Evolutionary conservation across 164 flowering plant species (phyloP).

Genomic region (Kalanchoe fedtschenkoi): DNA sequence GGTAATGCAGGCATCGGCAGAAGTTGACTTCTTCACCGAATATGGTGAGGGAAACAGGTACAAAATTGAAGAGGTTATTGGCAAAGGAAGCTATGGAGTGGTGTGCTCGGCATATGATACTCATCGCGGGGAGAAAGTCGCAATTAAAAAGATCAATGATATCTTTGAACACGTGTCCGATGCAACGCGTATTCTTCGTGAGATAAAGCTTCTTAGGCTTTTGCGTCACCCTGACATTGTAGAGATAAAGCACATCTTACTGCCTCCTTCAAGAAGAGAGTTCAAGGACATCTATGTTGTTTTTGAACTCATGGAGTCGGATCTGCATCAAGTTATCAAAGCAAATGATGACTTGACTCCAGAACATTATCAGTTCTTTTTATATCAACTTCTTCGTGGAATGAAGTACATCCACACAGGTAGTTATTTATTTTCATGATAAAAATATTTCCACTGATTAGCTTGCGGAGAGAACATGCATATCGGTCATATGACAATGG

Average conservation of each 20-base stretch:
- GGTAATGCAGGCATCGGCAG: slow-evolving; percentile 50
- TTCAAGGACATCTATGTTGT: slow-evolving; percentile 94
- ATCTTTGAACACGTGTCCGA: slow-evolving; percentile 96
- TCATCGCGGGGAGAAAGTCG: slow-evolving; percentile 87
- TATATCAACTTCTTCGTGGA: slow-evolving; percentile 95
- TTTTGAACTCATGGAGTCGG: slow-evolving; percentile 97
- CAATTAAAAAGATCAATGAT: slow-evolving; percentile 94
- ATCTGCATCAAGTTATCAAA: slow-evolving; percentile 91
- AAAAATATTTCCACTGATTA: background rate
- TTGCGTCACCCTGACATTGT: slow-evolving; percentile 94
- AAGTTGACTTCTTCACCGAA: slow-evolving; percentile 88
- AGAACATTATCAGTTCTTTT: slow-evolving; percentile 93
- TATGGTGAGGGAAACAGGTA: slow-evolving; percentile 94
- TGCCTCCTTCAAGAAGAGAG: slow-evolving; percentile 96
- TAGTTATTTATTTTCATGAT: slow-evolving; percentile 10
- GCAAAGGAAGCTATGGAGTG: slow-evolving; percentile 97
- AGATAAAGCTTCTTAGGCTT: slow-evolving; percentile 87
- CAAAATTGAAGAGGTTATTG: slow-evolving; percentile 86
- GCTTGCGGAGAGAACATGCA: no score
- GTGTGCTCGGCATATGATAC: slow-evolving; percentile 89
- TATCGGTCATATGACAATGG: no score
- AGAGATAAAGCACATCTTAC: slow-evolving; percentile 88
- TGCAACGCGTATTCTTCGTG: slow-evolving; percentile 93
- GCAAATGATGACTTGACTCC: slow-evolving; percentile 96
- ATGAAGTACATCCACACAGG: slow-evolving; percentile 93